Percentiles rank a stretch among this genome's conserved stretches.
Evolutionary conservation across 495 filamentous ascomycete genomes (phyloP).

Genomic region (Trichocladium antarcticum): DNA sequence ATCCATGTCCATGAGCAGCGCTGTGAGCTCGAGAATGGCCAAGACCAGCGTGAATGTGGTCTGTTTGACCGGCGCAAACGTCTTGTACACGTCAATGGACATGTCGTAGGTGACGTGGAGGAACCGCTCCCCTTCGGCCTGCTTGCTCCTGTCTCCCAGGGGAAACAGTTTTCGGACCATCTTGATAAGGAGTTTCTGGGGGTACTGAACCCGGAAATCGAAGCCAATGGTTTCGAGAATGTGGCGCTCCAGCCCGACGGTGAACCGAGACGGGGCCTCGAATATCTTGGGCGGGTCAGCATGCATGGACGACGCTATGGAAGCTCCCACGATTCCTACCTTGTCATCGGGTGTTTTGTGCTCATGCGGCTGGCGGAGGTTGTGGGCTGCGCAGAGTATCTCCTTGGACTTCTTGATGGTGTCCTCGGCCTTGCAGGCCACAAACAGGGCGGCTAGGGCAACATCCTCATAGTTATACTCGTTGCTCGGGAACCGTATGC

Average conservation of each 20-base stretch:
- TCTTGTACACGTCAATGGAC: constrained; percentile 80
- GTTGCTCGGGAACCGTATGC: constrained; percentile 60
- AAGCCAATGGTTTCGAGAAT: constrained; percentile 92
- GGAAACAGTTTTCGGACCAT: constrained; percentile 46
- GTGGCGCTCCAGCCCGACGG: constrained; percentile 80
- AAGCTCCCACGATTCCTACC: constrained; percentile 35
- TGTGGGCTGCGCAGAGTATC: constrained; percentile 82
- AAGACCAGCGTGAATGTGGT: constrained; percentile 67
- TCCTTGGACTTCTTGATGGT: constrained; percentile 94
- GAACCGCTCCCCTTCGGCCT: constrained; percentile 33
- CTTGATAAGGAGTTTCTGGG: constrained; percentile 73
- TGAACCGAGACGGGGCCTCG: constrained; percentile 58
- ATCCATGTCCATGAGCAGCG: constrained; percentile 47
- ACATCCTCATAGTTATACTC: constrained; percentile 66
- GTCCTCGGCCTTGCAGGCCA: constrained; percentile 94
- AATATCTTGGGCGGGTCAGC: constrained; percentile 47
- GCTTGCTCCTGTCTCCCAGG: background rate
- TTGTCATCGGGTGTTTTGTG: constrained; percentile 71
- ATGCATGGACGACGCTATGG: no score
- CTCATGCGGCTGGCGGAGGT: constrained; percentile 65
- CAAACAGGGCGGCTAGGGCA: constrained; percentile 75
- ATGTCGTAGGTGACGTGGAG: constrained; percentile 63
- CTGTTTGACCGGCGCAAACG: constrained; percentile 83
- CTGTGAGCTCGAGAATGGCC: constrained; percentile 69
- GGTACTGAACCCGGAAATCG: constrained; percentile 85